Evolutionary conservation across 306 rosid species (phyloP), one percentile per base, ranked within the genome.

Genomic region (Astragalus glycyphyllos): DNA sequence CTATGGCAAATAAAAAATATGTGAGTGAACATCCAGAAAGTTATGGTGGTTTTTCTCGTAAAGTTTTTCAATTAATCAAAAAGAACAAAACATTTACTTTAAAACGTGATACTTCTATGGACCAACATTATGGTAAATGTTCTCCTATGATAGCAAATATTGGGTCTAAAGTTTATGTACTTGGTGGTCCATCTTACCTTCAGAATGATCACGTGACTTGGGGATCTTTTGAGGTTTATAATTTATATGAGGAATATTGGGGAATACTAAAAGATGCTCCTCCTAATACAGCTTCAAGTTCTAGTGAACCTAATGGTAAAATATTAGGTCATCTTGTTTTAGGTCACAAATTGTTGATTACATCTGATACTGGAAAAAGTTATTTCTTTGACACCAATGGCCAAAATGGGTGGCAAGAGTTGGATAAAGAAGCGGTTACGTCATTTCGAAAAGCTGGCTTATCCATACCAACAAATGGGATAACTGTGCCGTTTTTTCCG

Each of bases 301-400:
- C 5, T 51, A 9, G 58, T 51, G 12, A 35, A 13, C 47, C 65
- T 1, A 58, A 8, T 7, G 29, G 65, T 58, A 7, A 14, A 35
- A 35, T 58, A 37, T 35, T 35, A 8, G 13, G 65, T 15, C 46
- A 64, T 12, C 14, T 64, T 64, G 55, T 64, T 44, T 64, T 64
- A 49, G 69, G 69, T 23, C 10, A 64, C 10, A 64, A 64, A 55
- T 44, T 58, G 45, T 16, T 64, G 14, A 12, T 60, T 38, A 20
- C 16, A 23, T 31, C 20, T 11, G 14, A 11, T 3, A 11, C 9
- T 26, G 61, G 61, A 2, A 54, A 54, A 54, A 35, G 12, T 34
- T 35, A 58, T 58, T 44, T 26, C 40, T 44, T 6, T 44, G 69
- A 44, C 9, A 64, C 69, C 0, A 32, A 4, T 3, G n/a, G 0